A percentile compares a stretch with the other conserved stretches of the same genome.
Conservation (phyloP, 331 rosid genomes). For the Stylosanthes scabra region DNA sequence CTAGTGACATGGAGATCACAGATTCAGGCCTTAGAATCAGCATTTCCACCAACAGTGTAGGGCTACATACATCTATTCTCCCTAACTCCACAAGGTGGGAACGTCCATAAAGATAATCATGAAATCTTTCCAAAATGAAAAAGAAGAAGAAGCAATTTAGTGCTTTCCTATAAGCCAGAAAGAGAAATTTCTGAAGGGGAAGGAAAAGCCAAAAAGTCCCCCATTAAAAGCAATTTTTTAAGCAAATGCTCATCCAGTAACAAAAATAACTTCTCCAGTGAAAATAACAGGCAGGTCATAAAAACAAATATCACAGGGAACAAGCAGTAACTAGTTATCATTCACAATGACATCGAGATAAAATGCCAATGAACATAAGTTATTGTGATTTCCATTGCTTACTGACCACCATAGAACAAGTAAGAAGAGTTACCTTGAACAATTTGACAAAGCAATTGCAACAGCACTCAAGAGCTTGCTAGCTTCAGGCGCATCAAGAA, state of each 20-base stretch:
- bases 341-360: background rate
- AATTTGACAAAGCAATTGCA: conserved; percentile 96
- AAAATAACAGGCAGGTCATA: conserved; percentile 11
- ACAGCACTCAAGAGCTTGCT: conserved; percentile 97
- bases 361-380: background rate
- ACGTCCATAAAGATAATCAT: background rate
- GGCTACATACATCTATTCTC: too few species aligned
- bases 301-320: conserved; percentile 16
- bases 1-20: too few species aligned
- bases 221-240: background rate
- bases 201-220: background rate
- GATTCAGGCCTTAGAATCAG: too few species aligned
- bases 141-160: background rate
- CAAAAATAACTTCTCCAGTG: conserved; percentile 16
- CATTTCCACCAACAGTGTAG: too few species aligned
- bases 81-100: too few species aligned
- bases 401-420: conserved; percentile 29
- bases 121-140: background rate
- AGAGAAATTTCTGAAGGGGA: background rate
- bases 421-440: conserved; percentile 72
- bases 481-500: conserved; percentile 95
- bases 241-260: background rate
- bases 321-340: conserved; percentile 21
- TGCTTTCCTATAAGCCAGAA: background rate
- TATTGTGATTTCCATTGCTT: conserved; percentile 25